Conservation (phyloP, 2,329 filamentous ascomycete genomes). For the Blastomyces gilchristii region DNA sequence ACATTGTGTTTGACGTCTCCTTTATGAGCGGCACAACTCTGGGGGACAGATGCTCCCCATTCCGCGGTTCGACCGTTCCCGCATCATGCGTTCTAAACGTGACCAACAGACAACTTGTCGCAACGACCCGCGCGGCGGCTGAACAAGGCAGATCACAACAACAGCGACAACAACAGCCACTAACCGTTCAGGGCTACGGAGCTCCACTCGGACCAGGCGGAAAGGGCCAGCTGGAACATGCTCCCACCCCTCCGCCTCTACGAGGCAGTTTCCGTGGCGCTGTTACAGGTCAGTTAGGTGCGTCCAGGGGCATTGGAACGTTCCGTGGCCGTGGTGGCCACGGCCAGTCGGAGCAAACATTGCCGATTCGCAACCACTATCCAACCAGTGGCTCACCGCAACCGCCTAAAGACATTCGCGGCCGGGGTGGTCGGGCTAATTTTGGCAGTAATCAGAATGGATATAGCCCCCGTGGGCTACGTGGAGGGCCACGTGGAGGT, state of each 20-base stretch:
- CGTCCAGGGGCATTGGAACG: constrained; percentile 27
- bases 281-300: constrained; percentile 38
- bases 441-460: constrained; percentile 4
- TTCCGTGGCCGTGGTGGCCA: constrained; percentile 30
- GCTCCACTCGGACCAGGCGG: constrained; percentile 48
- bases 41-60: constrained; percentile 79
- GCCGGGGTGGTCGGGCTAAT: constrained; percentile 9
- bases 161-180: constrained; percentile 46
- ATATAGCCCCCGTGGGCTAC: constrained; percentile 1
- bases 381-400: neutral
- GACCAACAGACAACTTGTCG: constrained; percentile 68
- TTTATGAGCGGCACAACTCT: constrained; percentile 97
- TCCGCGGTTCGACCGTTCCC: constrained; percentile 86
- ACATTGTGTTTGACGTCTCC: constrained; percentile 84
- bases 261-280: constrained; percentile 50
- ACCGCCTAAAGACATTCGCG: constrained; percentile 6
- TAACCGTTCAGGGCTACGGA: constrained; percentile 48
- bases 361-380: constrained; percentile 20
- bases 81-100: constrained; percentile 83
- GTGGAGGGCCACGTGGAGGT: neutral
- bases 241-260: constrained; percentile 47
- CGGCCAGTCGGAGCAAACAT: constrained; percentile 22
- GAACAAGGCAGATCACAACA: constrained; percentile 38
- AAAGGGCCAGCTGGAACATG: constrained; percentile 50
- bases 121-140: constrained; percentile 35